These are phyloP conservation scores for Ballota nigra DNA, from an alignment of 257 asterid species.

Conservation along the genomic window DNA sequence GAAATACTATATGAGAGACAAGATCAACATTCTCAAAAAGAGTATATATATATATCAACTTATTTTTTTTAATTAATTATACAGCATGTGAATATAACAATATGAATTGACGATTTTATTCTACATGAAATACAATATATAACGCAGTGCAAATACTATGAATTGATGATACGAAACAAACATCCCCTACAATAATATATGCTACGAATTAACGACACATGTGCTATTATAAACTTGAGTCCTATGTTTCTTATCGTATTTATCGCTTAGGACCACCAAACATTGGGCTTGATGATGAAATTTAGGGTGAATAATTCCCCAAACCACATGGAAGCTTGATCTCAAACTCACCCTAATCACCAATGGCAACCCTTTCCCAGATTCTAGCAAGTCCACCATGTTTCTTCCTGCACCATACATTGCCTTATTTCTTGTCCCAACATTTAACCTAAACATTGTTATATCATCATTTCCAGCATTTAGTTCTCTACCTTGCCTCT, in stretches of 20 bases:
- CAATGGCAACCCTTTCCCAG: slow-evolving; percentile 57
- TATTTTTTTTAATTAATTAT: too few relatives aligned
- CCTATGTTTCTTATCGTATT: slow-evolving; percentile 47
- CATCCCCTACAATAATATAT: not conserved
- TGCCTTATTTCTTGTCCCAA: slow-evolving; percentile 61
- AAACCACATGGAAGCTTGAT: slow-evolving; percentile 56
- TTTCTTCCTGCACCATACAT: slow-evolving; percentile 81
- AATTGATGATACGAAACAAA: not conserved
- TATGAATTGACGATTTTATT: too few relatives aligned
- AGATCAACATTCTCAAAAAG: too few relatives aligned
- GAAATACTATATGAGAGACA: too few relatives aligned
- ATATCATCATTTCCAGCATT: slow-evolving; percentile 39
- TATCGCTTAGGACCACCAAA: slow-evolving; percentile 29
- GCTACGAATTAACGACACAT: slow-evolving; percentile 27
- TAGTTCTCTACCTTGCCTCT: slow-evolving; percentile 41
- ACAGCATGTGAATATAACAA: too few relatives aligned
- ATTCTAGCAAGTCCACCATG: slow-evolving; percentile 70
- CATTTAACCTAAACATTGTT: slow-evolving; percentile 34
- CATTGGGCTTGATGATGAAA: slow-evolving; percentile 57
- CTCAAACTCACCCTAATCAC: slow-evolving; percentile 35
- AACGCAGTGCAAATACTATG: not conserved
- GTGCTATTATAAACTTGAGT: slow-evolving; percentile 55
- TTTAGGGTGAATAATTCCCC: slow-evolving; percentile 51
- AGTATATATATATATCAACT: too few relatives aligned
- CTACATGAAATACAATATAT: too few relatives aligned